Evolutionary conservation across 148 eudicot genomes (phyloP).

Genomic region (Fagopyrum esculentum): DNA sequence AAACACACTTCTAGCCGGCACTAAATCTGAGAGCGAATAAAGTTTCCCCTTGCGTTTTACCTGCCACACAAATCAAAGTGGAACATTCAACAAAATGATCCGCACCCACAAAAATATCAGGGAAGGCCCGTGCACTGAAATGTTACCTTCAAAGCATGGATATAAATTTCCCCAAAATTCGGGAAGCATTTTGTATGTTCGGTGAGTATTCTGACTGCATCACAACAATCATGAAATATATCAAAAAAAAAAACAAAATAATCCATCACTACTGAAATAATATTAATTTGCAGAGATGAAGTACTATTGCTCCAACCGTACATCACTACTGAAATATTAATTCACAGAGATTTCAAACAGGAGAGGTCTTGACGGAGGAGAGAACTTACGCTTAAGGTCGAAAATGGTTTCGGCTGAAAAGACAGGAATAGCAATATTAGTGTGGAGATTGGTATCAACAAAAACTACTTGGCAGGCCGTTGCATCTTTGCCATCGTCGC

Average conservation of each 20-base stretch:
- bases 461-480: slow-evolving; percentile 28
- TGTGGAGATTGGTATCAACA: slow-evolving; percentile 58
- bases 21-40: slow-evolving; percentile 51
- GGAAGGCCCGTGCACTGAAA: background rate
- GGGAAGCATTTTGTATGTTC: slow-evolving; percentile 59
- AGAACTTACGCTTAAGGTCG: slow-evolving; percentile 41
- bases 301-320: background rate
- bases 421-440: slow-evolving; percentile 40
- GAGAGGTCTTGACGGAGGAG: background rate
- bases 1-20: slow-evolving; percentile 48
- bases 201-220: slow-evolving; percentile 38
- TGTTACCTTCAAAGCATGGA: slow-evolving; percentile 51
- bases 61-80: slow-evolving; percentile 20
- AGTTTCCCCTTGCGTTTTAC: slow-evolving; percentile 37
- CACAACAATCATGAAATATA: slow-evolving; percentile 1
- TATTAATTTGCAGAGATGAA: background rate
- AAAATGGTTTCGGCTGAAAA: slow-evolving; percentile 33
- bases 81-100: slow-evolving; percentile 3
- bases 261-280: background rate
- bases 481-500: background rate
- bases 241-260: background rate
- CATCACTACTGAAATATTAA: background rate
- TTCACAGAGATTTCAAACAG: background rate
- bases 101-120: background rate
- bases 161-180: slow-evolving; percentile 34